These are phyloP conservation scores for Medicago lupulina DNA, from an alignment of 306 rosid genomes.

Conservation along the genomic window DNA sequence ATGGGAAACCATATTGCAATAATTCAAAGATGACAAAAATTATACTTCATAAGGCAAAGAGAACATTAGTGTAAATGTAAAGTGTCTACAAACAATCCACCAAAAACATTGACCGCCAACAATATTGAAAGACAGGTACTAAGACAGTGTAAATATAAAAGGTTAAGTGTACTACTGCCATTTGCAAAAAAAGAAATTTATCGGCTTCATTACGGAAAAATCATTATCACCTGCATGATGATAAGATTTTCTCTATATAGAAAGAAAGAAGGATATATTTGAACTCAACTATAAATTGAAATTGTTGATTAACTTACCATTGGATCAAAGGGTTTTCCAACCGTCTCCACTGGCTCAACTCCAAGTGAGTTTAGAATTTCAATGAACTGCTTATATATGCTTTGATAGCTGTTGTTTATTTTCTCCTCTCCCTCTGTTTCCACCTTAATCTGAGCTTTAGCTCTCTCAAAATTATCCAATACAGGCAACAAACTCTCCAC, in stretches of 20 bases:
- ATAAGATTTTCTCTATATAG: not conserved
- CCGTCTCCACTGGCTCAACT: conserved; percentile 80
- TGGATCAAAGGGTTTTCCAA: conserved; percentile 91
- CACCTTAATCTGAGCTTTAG: conserved; percentile 82
- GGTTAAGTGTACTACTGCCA: not conserved
- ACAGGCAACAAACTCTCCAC: conserved; percentile 81
- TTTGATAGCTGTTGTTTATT: conserved; percentile 90
- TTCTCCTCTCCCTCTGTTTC: conserved; percentile 94
- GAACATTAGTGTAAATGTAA: conserved; percentile 5
- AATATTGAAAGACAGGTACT: conserved; percentile 16
- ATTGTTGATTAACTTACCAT: conserved; percentile 67
- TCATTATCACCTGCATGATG: conserved; percentile 6
- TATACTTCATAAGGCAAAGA: conserved; percentile 22
- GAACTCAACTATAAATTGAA: conserved; percentile 17
- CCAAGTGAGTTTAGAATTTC: conserved; percentile 82
- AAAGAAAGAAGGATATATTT: conserved; percentile 27
- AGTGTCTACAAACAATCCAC: conserved; percentile 8
- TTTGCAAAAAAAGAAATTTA: not conserved
- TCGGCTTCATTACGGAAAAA: conserved; percentile 18
- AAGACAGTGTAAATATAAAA: conserved; percentile 14
- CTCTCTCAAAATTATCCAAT: conserved; percentile 97
- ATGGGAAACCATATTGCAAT: conserved; percentile 12
- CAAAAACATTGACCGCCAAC: not conserved
- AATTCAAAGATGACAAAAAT: conserved; percentile 15
- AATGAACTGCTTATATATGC: conserved; percentile 82